phyloP scores from a whole-genome alignment of 31 red algal species.

The Asparagopsis taxiformis region DNA sequence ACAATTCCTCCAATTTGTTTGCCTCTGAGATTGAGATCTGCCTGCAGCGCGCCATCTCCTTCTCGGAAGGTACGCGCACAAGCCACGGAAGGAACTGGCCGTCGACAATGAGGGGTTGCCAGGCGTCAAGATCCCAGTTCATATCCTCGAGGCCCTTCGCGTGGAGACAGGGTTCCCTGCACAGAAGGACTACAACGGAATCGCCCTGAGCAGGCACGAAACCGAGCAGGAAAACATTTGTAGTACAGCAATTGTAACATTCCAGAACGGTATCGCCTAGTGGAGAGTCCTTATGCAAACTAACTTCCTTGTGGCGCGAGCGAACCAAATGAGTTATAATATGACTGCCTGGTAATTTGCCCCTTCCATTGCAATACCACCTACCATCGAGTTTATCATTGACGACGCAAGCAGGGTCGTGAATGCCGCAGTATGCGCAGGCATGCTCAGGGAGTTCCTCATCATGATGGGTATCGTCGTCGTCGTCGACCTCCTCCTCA shows the following conservation, averaged over 20 bases:
- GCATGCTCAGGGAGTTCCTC: constrained; percentile 74
- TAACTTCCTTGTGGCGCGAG: constrained; percentile 77
- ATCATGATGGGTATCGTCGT: constrained; percentile 43
- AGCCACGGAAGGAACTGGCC: constrained; percentile 90
- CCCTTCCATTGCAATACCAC: constrained; percentile 89
- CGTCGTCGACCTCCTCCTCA: constrained; percentile 79
- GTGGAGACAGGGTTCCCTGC: constrained; percentile 89
- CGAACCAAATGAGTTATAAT: constrained; percentile 91
- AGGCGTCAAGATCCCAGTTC: constrained; percentile 89
- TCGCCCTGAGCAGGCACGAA: constrained; percentile 95
- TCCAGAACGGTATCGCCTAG: constrained; percentile 86
- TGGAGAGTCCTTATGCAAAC: constrained; percentile 76
- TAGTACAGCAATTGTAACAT: constrained; percentile 89
- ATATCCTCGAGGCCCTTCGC: constrained; percentile 83
- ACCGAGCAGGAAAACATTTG: constrained; percentile 89
- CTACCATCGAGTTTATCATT: constrained; percentile 74
- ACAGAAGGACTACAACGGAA: constrained; percentile 93
- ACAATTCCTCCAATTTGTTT: constrained; percentile 80
- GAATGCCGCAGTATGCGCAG: constrained; percentile 91
- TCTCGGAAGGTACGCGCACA: constrained; percentile 75
- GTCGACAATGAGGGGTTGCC: constrained; percentile 88
- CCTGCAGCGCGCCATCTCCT: constrained; percentile 76
- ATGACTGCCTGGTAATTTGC: constrained; percentile 73
- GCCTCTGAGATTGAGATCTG: constrained; percentile 72
- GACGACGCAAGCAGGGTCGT: constrained; percentile 90